Evolutionary conservation across 2,329 filamentous ascomycete genomes (phyloP).

Genomic region (Phyllosticta capitalensis): DNA sequence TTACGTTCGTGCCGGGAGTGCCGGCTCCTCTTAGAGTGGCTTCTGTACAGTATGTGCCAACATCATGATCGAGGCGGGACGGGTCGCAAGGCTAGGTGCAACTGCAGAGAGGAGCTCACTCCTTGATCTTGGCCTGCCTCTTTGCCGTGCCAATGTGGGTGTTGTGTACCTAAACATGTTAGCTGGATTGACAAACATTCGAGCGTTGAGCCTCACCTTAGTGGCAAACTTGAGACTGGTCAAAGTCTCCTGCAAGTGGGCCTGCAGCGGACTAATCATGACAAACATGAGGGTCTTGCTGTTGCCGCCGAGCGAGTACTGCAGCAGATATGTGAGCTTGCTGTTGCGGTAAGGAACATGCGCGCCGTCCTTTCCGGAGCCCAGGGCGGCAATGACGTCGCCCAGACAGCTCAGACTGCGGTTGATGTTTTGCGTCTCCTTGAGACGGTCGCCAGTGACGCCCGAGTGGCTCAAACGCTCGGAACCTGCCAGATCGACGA

Average conservation of each 20-base stretch:
- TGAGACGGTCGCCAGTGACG: conserved; percentile 75
- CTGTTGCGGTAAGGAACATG: conserved; percentile 95
- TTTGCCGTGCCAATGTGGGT: conserved; percentile 88
- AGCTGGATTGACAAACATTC: background rate
- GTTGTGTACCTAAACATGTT: conserved; percentile 56
- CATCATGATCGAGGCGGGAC: background rate
- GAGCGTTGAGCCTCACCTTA: conserved; percentile 51
- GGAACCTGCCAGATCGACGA: conserved; percentile 90
- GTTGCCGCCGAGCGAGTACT: conserved; percentile 91
- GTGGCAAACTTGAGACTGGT: conserved; percentile 94
- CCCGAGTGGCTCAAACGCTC: conserved; percentile 83
- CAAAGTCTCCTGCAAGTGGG: conserved; percentile 83
- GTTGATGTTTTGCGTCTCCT: conserved; percentile 97
- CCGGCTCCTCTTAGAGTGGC: background rate
- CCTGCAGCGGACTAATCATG: conserved; percentile 89
- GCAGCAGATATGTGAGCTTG: conserved; percentile 89
- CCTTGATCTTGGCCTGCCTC: conserved; percentile 54
- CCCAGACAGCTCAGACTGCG: conserved; percentile 84
- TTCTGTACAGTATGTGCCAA: conserved; percentile 6
- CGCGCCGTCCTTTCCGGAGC: conserved; percentile 62
- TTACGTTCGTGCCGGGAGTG: background rate
- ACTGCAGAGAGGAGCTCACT: conserved; percentile 15
- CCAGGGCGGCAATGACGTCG: conserved; percentile 90
- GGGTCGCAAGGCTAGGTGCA: background rate
- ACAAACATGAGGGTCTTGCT: conserved; percentile 99